Evolutionary conservation across 371 early-diverging fungal species (phyloP).

Genomic region (Rhizopus arrhizus): DNA sequence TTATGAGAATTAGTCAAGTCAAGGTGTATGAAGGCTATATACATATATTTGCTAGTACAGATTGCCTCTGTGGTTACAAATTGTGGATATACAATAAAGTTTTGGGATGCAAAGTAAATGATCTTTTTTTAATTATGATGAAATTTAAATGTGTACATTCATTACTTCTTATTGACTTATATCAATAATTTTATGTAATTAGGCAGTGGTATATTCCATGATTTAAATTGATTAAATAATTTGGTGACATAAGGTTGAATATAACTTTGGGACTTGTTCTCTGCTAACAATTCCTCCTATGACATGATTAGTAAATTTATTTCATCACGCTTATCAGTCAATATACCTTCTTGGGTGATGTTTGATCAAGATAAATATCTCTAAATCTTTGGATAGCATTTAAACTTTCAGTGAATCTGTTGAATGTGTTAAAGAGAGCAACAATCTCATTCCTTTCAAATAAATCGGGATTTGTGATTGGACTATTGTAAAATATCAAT

Average conservation of each 20-base stretch:
- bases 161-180: background rate
- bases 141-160: no score
- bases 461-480: slow-evolving; percentile 50
- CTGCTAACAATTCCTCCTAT: background rate
- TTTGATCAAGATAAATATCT: slow-evolving; percentile 64
- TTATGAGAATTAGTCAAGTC: no score
- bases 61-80: no score
- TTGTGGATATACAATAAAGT: no score
- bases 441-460: slow-evolving; percentile 89
- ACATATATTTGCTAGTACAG: no score
- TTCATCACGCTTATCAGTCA: background rate
- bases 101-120: no score
- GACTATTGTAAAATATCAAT: slow-evolving; percentile 35
- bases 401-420: slow-evolving; percentile 82
- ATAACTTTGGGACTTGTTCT: background rate
- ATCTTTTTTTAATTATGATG: no score
- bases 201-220: slow-evolving; percentile 38
- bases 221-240: slow-evolving; percentile 15
- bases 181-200: slow-evolving; percentile 21
- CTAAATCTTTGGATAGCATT: slow-evolving; percentile 72
- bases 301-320: background rate
- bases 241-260: slow-evolving; percentile 2
- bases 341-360: slow-evolving; percentile 19
- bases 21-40: no score
- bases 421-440: slow-evolving; percentile 88